Evolutionary conservation across 495 filamentous ascomycete species (phyloP).

Genomic region (Xylaria telfairii): DNA sequence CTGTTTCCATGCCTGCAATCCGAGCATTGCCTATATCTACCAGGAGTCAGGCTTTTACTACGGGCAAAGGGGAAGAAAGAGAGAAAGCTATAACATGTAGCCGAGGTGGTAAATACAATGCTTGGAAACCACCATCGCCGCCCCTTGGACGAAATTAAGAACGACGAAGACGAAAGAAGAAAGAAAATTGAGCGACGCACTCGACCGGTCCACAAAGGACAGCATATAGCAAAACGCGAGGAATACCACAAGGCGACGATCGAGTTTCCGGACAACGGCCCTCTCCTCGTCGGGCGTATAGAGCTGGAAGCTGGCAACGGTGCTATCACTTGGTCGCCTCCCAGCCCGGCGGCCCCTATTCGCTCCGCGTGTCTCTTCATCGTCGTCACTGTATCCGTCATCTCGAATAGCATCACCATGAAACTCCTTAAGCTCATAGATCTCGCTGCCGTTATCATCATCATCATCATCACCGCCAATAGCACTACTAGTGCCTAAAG

Average conservation of each 20-base stretch:
- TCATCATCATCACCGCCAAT: conserved; percentile 33
- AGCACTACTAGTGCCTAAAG: not conserved
- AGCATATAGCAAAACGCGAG: conserved; percentile 83
- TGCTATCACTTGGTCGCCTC: conserved; percentile 41
- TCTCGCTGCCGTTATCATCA: conserved; percentile 24
- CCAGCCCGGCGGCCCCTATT: not conserved
- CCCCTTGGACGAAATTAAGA: not conserved
- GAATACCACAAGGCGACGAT: conserved; percentile 77
- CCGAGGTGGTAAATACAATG: not conserved
- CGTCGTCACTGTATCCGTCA: conserved; percentile 1
- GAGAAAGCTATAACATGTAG: not conserved
- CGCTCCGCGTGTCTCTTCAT: not conserved
- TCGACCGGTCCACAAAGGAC: conserved; percentile 79
- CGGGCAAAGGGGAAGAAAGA: not conserved
- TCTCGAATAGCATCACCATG: not conserved
- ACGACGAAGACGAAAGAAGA: not conserved
- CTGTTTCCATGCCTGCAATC: conserved; percentile 72
- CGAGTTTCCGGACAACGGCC: conserved; percentile 74
- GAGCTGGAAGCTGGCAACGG: conserved; percentile 58
- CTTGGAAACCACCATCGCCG: not conserved
- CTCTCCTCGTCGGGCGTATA: conserved; percentile 80
- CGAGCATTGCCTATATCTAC: conserved; percentile 81
- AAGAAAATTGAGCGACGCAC: conserved; percentile 50
- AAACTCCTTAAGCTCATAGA: conserved; percentile 27
- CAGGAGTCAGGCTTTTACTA: not conserved